Percentiles rank a stretch among this genome's conserved stretches.
These are phyloP conservation scores for Favolaschia claudopus DNA, from an alignment of 768 basidiomycete species.

Conservation along the genomic window DNA sequence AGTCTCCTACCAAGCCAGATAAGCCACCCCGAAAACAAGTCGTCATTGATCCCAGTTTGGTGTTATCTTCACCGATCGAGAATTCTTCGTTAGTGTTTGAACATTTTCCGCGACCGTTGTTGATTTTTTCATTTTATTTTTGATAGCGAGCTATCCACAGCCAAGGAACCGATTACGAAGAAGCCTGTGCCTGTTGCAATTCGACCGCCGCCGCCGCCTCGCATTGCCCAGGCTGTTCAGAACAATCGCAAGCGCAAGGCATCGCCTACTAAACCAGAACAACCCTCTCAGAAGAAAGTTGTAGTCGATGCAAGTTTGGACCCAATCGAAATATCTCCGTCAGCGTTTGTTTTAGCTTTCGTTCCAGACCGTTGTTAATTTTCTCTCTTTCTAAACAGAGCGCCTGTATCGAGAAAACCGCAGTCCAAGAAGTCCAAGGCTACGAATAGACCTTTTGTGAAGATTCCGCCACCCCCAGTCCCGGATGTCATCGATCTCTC, in stretches of 20 bases:
- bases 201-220: background rate
- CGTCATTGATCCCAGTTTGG: conserved; percentile 9
- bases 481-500: conserved; percentile 22
- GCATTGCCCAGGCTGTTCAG: background rate
- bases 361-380: background rate
- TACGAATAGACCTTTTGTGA: conserved; percentile 1
- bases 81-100: conserved; percentile 1
- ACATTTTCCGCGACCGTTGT: background rate
- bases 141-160: no score
- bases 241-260: conserved; percentile 18
- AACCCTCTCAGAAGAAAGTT: conserved; percentile 11
- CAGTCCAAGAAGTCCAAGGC: conserved; percentile 11
- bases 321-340: background rate
- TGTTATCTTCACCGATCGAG: conserved; percentile 20
- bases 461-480: conserved; percentile 4
- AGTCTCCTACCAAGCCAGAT: conserved; percentile 3
- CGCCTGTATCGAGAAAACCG: conserved; percentile 3
- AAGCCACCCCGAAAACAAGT: conserved; percentile 10
- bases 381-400: background rate
- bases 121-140: background rate
- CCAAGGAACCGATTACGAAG: no score
- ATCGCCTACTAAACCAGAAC: conserved; percentile 1
- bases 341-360: background rate
- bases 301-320: conserved; percentile 8
- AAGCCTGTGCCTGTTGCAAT: no score